Conservation (phyloP, 345 rosid species). For the Microcos paniculata region DNA sequence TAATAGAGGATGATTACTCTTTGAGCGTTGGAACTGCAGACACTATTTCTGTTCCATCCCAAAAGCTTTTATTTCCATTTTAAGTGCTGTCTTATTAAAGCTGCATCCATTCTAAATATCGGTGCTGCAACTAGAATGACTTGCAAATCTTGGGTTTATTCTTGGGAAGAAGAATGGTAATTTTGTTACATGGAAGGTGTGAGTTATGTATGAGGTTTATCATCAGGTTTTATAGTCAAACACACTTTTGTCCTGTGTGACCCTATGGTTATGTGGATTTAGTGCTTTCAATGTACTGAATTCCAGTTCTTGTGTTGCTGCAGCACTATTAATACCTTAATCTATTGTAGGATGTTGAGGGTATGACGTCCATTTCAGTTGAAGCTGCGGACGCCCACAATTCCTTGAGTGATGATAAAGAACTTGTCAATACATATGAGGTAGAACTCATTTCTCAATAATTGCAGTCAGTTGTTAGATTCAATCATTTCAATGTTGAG, state of each 20-base stretch:
- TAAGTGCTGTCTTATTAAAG: neutral
- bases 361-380: constrained; percentile 98
- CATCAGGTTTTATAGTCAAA: no score
- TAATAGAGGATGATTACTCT: neutral
- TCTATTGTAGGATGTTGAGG: constrained; percentile 80
- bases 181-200: neutral
- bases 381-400: constrained; percentile 93
- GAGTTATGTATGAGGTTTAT: constrained; percentile 1
- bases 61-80: neutral
- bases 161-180: neutral
- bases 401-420: constrained; percentile 94
- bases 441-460: constrained; percentile 34
- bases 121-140: no score
- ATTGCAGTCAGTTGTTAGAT: neutral
- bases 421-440: constrained; percentile 91
- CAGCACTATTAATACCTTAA: constrained; percentile 11
- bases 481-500: neutral
- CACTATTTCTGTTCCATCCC: neutral
- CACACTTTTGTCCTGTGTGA: neutral
- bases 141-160: no score
- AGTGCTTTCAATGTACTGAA: constrained; percentile 12
- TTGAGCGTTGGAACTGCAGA: neutral
- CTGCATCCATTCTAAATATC: no score
- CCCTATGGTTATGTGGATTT: neutral
- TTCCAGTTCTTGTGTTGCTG: constrained; percentile 2